Evolutionary conservation across 1,284 basidiomycete species (phyloP), one percentile per base, ranked within the genome.

Genomic region (Singerocomus inundabilis): DNA sequence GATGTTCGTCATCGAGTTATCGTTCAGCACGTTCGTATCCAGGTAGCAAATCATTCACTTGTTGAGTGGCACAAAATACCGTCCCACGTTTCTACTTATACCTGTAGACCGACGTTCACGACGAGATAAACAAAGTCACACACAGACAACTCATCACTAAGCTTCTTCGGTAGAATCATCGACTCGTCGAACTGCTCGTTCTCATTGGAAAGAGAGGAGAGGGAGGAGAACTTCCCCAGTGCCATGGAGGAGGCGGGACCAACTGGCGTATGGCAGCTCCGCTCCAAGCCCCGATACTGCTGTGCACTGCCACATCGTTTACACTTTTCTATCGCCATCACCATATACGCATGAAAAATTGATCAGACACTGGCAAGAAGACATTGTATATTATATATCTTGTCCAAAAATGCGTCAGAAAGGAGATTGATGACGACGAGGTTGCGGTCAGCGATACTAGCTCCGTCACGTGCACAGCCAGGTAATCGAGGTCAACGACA

Each of bases 151-250:
- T 61, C 77, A 91, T 93, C 93, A 67, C 91, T 94, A 72, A 98
- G 98, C 63, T 92, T 93, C 79, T 95, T 94, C 67, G 97, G 81
- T 0, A 96, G 96, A 60, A 99, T 98, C 91, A 98, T 96, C 11
- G 89, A 93, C 56, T 98, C 95, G 64, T 97, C 89, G 70, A 95
- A 99, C 62, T 88, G 91, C 71, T 98, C 95, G 48, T 98, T 94
- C 49, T 98, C 95, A 49, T 91, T 93, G n/a, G n/a, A n/a, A n/a
- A n/a, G n/a, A n/a, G n/a, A n/a, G n/a, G n/a, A n/a, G n/a, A n/a
- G n/a, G n/a, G n/a, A n/a, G n/a, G n/a, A n/a, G n/a, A n/a, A n/a
- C n/a, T n/a, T n/a, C n/a, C n/a, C n/a, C n/a, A n/a, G n/a, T n/a
- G n/a, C n/a, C n/a, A n/a, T n/a, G n/a, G n/a, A n/a, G n/a, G n/a